Conservation (phyloP, 768 basidiomycete genomes). For the Boletus patriciae region DNA sequence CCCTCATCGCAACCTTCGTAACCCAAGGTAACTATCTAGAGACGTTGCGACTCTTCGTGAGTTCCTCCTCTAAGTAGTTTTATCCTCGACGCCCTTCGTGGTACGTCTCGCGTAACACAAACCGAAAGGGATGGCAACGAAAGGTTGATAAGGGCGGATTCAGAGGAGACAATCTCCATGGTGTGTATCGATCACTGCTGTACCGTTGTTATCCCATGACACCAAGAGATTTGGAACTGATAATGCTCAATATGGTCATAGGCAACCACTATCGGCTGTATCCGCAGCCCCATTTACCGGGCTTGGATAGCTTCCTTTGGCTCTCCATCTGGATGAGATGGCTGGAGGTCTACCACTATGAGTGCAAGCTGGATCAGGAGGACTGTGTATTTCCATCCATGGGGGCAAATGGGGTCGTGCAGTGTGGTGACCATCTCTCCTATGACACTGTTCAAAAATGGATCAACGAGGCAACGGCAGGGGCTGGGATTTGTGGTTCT, state of each 20-base stretch:
- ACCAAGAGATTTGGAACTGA: background rate
- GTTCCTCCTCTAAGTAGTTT: too few species aligned
- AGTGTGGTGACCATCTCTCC: background rate
- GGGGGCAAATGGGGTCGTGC: background rate
- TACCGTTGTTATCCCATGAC: background rate
- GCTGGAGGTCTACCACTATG: background rate
- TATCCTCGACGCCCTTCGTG: too few species aligned
- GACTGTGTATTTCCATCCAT: background rate
- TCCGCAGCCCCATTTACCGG: background rate
- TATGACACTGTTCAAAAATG: background rate
- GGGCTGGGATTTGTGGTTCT: background rate
- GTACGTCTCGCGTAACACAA: too few species aligned
- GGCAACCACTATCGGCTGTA: background rate
- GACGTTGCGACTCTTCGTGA: too few species aligned
- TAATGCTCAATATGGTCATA: background rate
- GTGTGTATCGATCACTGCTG: background rate
- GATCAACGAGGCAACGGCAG: background rate
- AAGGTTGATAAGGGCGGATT: too few species aligned
- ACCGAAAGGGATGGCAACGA: background rate
- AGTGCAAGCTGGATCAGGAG: background rate
- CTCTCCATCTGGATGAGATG: background rate
- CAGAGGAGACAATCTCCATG: background rate
- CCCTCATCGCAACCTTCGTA: too few species aligned
- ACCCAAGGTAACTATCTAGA: too few species aligned
- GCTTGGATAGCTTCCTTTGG: background rate